Base-by-base conservation (phyloP, 2,329 filamentous ascomycete species). In the Aspergillus fructus region DNA sequence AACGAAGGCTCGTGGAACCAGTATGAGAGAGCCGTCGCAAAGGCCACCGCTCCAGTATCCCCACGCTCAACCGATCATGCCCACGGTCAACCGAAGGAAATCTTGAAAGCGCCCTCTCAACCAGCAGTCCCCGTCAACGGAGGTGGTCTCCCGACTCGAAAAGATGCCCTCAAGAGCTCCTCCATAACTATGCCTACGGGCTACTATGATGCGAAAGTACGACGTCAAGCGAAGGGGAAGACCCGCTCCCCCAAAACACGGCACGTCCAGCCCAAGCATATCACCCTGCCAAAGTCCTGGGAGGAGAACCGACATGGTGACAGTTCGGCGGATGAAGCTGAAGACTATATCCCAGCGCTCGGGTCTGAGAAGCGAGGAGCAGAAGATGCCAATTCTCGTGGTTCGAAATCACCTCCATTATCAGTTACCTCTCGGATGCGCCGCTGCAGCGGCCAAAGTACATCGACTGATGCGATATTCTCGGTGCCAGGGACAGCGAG, bases 1-100 rank as follows among this genome's bases (percentile, higher is more conserved):
- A 75, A 66, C 40, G 64, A 71, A 40, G 74, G 75, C 23, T 76
- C 74, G n/a, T 77, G 75, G 75, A 77, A 69, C 51, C 69, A 75
- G 60, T 72, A 70, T 65, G 69, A 71, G 47, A 69, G 73, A 43
- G 53, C 62, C 8, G 59, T 69, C 13, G 56, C 34, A 12, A 57
- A 48, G 41, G 48, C 33, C 46, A 53, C 46, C 23, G 9, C 9
- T 30, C 50, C 55, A 17, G 46, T 45, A 11, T 49, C 55, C 13
- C 40, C 39, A 15, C 27, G 8, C 9, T 55, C 59, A 11, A 47
- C 52, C 12, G 40, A 52, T 17, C 34, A 49, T 51, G 52, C 39
- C 61, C 34, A 49, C 51, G 49, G 41, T 59, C 39, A 60, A 41
- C 55, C 60, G 46, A 60, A 59, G 21, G 58, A 64, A 45, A 59